A percentile compares a stretch with the other conserved stretches of the same genome.
These are phyloP conservation scores for Edaphochlamys debaryana DNA, from an alignment of 139 green algal genomes.

Conservation along the genomic window DNA sequence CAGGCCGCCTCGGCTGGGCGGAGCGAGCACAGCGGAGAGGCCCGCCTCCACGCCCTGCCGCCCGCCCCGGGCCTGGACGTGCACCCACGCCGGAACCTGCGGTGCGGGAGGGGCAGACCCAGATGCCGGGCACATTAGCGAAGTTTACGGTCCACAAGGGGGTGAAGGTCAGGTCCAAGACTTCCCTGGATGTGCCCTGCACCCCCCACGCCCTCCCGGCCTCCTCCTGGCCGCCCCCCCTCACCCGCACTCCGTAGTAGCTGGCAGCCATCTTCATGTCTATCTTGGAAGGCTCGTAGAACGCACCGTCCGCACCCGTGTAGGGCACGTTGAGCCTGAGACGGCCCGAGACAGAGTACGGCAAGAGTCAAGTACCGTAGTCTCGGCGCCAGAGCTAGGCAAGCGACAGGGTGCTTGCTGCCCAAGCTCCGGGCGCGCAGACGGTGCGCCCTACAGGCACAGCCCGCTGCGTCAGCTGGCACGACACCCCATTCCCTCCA, in stretches of 20 bases:
- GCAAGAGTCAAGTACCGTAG: not conserved
- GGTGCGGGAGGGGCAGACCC: not conserved
- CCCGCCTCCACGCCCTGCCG: not conserved
- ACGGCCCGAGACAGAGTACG: not conserved
- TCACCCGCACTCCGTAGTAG: conserved; percentile 13
- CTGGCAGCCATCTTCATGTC: conserved; percentile 51
- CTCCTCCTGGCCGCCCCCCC: no score
- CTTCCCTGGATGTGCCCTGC: no score
- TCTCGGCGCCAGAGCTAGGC: no score
- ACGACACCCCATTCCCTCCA: no score
- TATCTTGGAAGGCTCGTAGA: conserved; percentile 51
- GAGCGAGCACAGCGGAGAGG: not conserved
- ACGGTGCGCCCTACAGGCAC: no score
- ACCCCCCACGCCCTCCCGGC: no score
- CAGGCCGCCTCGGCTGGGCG: conserved; percentile 9
- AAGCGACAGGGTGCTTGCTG: no score
- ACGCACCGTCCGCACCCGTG: conserved; percentile 37
- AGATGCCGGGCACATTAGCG: no score
- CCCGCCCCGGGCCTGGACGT: not conserved
- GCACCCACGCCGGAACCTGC: conserved; percentile 17
- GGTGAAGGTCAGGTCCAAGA: no score
- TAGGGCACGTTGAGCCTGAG: conserved; percentile 38
- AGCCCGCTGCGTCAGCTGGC: no score
- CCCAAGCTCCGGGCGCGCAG: no score
- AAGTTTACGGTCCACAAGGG: no score